Evolutionary conservation across 306 rosid species (phyloP), one percentile per base, ranked within the genome.

Genomic region (Pueraria montana): DNA sequence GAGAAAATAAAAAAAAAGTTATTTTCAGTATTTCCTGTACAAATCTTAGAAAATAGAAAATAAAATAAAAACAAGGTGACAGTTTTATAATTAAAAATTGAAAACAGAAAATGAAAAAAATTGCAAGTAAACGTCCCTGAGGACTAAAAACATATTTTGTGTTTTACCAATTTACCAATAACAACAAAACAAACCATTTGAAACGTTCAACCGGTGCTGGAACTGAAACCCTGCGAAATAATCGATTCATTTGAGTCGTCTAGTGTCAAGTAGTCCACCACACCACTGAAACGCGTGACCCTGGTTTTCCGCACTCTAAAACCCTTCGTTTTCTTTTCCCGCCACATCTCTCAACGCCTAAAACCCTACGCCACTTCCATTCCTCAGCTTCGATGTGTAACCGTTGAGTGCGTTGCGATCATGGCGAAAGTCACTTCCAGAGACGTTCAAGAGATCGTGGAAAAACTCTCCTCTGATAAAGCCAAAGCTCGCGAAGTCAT

Each of bases 391-490:
- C 3, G 9, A 74, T 52, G 75, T 8, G 34, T 40, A 40, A 70
- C 64, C 58, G 45, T 27, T 72, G 65, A 82, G 85, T 42, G 67
- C 86, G 50, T 46, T 70, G 70, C 81, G 59, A 80, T 48, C 43
- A 59, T 72, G 82, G 87, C 90, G 85, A 91, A 74, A 67, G 86
- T 90, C 85, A 80, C 79, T 53, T 92, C 97, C 78, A 87, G 94
- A 80, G 99, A 95, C 82, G 83, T 92, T 66, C 92, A 82, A 65
- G 99, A 95, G 80, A 92, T 95, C 30, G 84, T 89, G 24, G 87
- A 90, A 12, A 92, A 92, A 86, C 94, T 92, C 59, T 92, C 99
- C 10, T 95, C 97, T 32, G 94, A 91, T 69, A 95, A 93, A 90
- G 91, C 87, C 68, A 95, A 90, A 90, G 69, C 91, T 77, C 98